Evolutionary conservation across 495 filamentous ascomycete genomes (phyloP).

Genomic region (Hypoxylon subgilvum): DNA sequence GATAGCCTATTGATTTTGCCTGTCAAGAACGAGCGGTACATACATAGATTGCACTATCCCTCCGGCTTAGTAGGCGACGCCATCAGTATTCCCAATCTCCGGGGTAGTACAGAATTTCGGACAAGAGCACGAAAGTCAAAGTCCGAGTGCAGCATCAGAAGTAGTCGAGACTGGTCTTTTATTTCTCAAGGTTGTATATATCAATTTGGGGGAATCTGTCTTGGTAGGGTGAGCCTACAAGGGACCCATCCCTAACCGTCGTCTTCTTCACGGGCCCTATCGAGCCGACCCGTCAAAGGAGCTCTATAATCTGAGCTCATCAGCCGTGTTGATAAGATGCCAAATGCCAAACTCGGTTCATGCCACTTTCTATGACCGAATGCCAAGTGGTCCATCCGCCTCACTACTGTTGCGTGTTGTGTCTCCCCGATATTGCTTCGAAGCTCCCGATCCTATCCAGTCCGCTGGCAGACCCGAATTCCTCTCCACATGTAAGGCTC

Average conservation of each 20-base stretch:
- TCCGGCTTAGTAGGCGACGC: no score
- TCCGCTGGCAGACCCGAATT: constrained; percentile 32
- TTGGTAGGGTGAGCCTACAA: not conserved
- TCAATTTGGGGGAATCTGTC: constrained; percentile 33
- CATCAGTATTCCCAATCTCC: no score
- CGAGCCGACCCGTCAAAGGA: not conserved
- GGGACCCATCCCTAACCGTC: not conserved
- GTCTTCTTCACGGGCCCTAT: not conserved
- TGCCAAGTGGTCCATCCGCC: constrained; percentile 14
- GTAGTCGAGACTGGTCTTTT: constrained; percentile 31
- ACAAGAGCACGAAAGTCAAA: not conserved
- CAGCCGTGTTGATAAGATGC: constrained; percentile 7
- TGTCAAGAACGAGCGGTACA: no score
- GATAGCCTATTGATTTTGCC: no score
- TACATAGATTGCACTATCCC: no score
- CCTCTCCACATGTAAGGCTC: constrained; percentile 7
- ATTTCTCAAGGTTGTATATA: constrained; percentile 30
- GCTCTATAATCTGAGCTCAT: constrained; percentile 2
- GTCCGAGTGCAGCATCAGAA: no score
- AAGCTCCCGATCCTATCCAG: constrained; percentile 3
- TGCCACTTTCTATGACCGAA: constrained; percentile 12
- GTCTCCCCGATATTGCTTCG: constrained; percentile 18
- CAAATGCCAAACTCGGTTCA: not conserved
- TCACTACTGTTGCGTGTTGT: constrained; percentile 6
- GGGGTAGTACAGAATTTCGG: not conserved